Percentiles rank a stretch among this genome's conserved stretches.
Conservation (phyloP, 108 stramenopile species). For the Fragilaria radians region DNA sequence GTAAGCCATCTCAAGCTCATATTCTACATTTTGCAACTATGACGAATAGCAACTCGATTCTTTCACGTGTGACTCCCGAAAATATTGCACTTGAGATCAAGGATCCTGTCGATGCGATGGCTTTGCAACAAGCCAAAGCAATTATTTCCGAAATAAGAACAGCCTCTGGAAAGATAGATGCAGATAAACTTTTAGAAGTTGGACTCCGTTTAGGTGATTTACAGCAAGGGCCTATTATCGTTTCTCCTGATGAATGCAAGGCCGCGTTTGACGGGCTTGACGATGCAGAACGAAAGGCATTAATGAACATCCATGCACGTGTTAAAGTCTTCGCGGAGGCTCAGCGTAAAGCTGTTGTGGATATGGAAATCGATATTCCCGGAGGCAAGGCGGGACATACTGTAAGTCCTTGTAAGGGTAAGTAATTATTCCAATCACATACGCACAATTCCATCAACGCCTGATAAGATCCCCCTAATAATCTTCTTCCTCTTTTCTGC, state of each 20-base stretch:
- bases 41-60: too few species aligned
- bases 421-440: too few species aligned
- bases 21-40: too few species aligned
- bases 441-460: conserved; percentile 4
- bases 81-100: conserved; percentile 75
- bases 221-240: conserved; percentile 28
- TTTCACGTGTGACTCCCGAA: conserved; percentile 55
- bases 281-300: conserved; percentile 45
- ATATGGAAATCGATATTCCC: conserved; percentile 89
- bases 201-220: conserved; percentile 70
- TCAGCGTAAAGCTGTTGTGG: conserved; percentile 78
- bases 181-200: conserved; percentile 42
- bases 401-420: conserved; percentile 86
- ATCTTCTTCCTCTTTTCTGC: conserved; percentile 5
- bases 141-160: conserved; percentile 56
- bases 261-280: conserved; percentile 59
- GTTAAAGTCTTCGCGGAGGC: conserved; percentile 86
- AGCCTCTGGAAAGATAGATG: conserved; percentile 17
- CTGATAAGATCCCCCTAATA: background rate
- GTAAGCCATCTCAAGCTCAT: too few species aligned
- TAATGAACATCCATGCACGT: conserved; percentile 74
- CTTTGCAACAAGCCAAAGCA: conserved; percentile 70
- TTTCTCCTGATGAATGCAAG: conserved; percentile 44
- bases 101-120: conserved; percentile 82
- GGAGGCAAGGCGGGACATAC: conserved; percentile 96